Evolutionary conservation across 2,329 filamentous ascomycete genomes (phyloP), one percentile per base, ranked within the genome.

Genomic region (Hypoxylon sp.): DNA sequence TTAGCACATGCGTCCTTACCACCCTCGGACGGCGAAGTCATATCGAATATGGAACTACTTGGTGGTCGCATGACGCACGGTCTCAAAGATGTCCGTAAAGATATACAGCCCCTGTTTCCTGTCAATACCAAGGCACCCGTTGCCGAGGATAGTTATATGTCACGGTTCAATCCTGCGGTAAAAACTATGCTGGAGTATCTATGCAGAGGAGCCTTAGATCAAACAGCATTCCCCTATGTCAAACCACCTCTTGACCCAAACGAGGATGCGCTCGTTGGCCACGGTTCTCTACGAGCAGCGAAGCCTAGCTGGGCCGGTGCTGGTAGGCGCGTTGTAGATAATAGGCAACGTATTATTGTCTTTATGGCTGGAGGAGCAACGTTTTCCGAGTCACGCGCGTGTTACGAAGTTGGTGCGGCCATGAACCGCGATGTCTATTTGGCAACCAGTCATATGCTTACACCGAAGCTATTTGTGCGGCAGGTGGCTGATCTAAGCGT

Each of bases 331-430:
- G 90, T 84, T 66, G 88, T 85, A 67, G 95, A 98, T 78, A 97
- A 94, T 71, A 89, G 92, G 59, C 96, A 99, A 79, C 90, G 96
- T 58, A 87, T 98, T 59, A 92, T 99, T 66, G 91, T 98, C 14
- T 98, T 97, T 78, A 91, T 98, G 87, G 96, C 95, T 1, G 96
- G 96, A 52, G 96, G 96, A 48, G 96, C 96, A 19, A 98, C 96
- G 0, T 97, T 95, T 79, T 94, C 93, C 4, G 96, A 99, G 81
- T 88, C 93, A 33, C 90, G 96, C 29, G 87, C 90, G 11, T 99
- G 96, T 81, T 98, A 98, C 78, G 94, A 98, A 75, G 84, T 95
- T 26, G 91, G 93, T 2, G 87, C 90, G 58, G 84, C 89, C 54
- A 89, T 89, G 51, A 89, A 88, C 58, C 89, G 92, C 71, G 96